These are phyloP conservation scores for Metschnikowia drakensbergensis DNA, from an alignment of 805 yeast genomes.

Conservation along the genomic window DNA sequence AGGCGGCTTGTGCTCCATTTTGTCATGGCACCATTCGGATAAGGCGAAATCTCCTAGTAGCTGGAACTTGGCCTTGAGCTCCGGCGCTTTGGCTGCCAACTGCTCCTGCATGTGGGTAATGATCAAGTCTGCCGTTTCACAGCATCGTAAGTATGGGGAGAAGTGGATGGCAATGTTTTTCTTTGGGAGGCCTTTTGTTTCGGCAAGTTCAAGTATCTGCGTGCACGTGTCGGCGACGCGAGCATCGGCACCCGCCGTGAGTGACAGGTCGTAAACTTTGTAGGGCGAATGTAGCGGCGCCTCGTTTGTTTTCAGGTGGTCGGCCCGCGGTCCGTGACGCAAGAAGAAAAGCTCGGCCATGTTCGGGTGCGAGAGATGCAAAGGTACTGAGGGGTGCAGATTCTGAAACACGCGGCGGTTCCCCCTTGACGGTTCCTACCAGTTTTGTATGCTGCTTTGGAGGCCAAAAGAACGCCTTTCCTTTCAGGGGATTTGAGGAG, in stretches of 20 bases:
- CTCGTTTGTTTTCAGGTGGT: conserved; percentile 29
- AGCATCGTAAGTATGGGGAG: conserved; percentile 41
- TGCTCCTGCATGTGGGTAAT: conserved; percentile 26
- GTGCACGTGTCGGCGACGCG: conserved; percentile 21
- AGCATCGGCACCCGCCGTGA: conserved; percentile 28
- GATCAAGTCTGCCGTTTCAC: conserved; percentile 41
- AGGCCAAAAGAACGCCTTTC: no score
- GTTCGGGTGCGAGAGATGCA: no score
- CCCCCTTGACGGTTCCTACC: no score
- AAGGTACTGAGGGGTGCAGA: conserved; percentile 3
- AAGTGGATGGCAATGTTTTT: conserved; percentile 34
- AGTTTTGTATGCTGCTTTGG: no score
- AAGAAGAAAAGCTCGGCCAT: conserved; percentile 42
- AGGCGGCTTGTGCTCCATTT: conserved; percentile 41
- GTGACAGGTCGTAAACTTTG: conserved; percentile 36
- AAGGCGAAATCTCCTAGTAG: conserved; percentile 43
- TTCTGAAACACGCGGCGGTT: neutral
- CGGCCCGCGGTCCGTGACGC: conserved; percentile 43
- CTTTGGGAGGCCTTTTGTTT: conserved; percentile 14
- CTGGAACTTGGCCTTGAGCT: conserved; percentile 33
- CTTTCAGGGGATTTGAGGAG: no score
- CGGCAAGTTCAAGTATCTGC: conserved; percentile 24
- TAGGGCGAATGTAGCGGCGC: conserved; percentile 28
- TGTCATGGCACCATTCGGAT: conserved; percentile 45
- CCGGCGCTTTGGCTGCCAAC: conserved; percentile 24